Base-by-base conservation (phyloP, 805 yeast genomes). In the Yarrowia sp. region DNA sequence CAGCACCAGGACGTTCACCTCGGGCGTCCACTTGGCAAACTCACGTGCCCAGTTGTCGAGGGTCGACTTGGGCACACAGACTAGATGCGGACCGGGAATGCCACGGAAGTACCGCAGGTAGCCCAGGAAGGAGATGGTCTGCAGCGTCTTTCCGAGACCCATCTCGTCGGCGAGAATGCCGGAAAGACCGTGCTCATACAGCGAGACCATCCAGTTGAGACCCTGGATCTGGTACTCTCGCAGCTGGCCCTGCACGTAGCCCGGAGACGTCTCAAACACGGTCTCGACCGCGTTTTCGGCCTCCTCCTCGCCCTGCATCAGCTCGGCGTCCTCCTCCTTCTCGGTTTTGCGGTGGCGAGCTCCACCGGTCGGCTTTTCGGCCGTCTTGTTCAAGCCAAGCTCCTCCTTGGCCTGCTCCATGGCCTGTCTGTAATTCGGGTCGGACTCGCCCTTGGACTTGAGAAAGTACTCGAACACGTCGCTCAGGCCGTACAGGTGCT, bases 151-250 rank as follows among this genome's bases (percentile, higher is more conserved):
- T 62, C 99, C 99, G 25, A 93, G 78, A 1, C 99, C 99, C 99
- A 94, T 93, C 73, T 93, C 99, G 74, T 93, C 99, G 7, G 99
- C 99, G 47, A 93, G 76, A 36, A 93, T 93, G 13, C 99, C 99
- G 4, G 96, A 88, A 32, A 93, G 79, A 63, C 87, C 80, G 71
- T 93, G 90, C 68, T 90, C 92, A 71, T 90, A 89, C 25, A 94
- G 75, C 0, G 94, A 84, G 12, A 93, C 86, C 62, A 93, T 79
- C 99, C 99, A 93, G 73, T 94, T 94, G 60, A 93, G 80, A 51
- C 99, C 99, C 71, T 91, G 97, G 33, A 93, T 78, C 75, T 93
- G 99, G 72, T 94, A 93, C 68, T 89, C 96, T 70, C 99, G 81
- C 64, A 94, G 76, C 55, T 72, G 80, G 12, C 98, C 98, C 9